Evolutionary conservation across 2,329 filamentous ascomycete species (phyloP).

Genomic region (Monosporascus ibericus): DNA sequence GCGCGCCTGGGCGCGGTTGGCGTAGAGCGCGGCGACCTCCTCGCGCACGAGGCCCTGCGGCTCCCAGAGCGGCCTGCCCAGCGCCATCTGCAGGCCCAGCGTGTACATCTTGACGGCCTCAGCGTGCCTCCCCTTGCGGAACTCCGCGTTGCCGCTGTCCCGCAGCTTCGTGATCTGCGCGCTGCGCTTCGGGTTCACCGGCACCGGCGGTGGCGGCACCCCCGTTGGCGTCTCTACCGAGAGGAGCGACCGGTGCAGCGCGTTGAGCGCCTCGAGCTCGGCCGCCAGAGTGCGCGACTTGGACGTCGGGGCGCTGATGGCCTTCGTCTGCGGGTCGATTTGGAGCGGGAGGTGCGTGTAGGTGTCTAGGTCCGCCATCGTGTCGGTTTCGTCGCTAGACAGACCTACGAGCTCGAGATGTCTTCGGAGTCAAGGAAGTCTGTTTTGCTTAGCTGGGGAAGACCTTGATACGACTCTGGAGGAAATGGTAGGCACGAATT

Average conservation of each 20-base stretch:
- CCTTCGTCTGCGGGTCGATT: conserved; percentile 77
- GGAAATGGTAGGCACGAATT: no score
- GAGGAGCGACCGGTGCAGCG: conserved; percentile 69
- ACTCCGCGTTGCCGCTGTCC: conserved; percentile 77
- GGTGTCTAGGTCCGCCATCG: conserved; percentile 24
- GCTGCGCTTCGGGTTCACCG: conserved; percentile 86
- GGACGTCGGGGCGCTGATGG: conserved; percentile 48
- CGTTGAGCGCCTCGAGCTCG: conserved; percentile 71
- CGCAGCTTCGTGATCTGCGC: conserved; percentile 86
- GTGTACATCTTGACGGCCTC: conserved; percentile 79
- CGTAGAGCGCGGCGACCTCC: conserved; percentile 72
- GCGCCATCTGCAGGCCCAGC: conserved; percentile 85
- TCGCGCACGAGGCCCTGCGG: conserved; percentile 76
- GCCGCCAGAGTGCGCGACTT: conserved; percentile 41
- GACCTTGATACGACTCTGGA: no score
- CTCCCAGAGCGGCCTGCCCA: conserved; percentile 80
- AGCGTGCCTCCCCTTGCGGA: conserved; percentile 67
- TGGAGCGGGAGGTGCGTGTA: conserved; percentile 79
- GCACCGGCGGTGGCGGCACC: conserved; percentile 78
- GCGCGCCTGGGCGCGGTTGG: conserved; percentile 84
- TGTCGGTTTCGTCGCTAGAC: not conserved
- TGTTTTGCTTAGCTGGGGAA: no score
- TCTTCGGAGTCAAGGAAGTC: no score
- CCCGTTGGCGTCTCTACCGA: conserved; percentile 54
- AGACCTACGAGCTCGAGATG: no score